Evolutionary conservation across 192 early-diverging fungal species (phyloP).

Genomic region (Thamnidium elegans): DNA sequence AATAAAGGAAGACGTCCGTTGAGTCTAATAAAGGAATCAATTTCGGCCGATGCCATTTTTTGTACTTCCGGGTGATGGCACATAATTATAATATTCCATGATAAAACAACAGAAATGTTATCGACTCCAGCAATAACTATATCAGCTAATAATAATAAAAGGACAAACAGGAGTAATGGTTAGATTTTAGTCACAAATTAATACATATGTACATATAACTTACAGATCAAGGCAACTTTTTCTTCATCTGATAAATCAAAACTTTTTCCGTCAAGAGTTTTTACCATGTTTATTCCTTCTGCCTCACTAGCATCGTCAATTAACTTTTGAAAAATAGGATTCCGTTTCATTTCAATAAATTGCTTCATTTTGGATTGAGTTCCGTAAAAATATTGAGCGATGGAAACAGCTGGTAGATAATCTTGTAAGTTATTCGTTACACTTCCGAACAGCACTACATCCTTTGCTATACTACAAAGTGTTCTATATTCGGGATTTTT

Average conservation of each 20-base stretch:
- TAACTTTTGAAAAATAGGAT: constrained; percentile 5
- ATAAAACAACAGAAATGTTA: constrained; percentile 3
- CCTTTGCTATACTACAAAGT: neutral
- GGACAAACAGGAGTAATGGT: neutral
- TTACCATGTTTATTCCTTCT: neutral
- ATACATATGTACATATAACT: neutral
- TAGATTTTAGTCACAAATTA: neutral
- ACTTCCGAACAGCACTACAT: neutral
- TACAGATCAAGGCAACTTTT: constrained; percentile 13
- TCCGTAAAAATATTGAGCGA: too few relatives aligned
- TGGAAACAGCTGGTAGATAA: too few relatives aligned
- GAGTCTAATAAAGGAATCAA: constrained; percentile 8
- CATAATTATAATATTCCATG: constrained; percentile 19
- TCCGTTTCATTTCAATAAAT: neutral
- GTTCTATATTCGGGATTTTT: neutral
- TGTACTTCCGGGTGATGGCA: constrained; percentile 26
- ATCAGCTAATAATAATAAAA: constrained; percentile 4
- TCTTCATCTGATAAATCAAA: neutral
- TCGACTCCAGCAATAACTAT: constrained; percentile 8
- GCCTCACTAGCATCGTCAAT: neutral
- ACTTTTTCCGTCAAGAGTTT: neutral
- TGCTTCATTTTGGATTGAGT: neutral
- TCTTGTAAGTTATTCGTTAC: too few relatives aligned
- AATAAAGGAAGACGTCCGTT: constrained; percentile 1
- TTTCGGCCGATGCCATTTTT: constrained; percentile 4